Base-by-base conservation (phyloP, 306 rosid species). In the Vicia villosa region DNA sequence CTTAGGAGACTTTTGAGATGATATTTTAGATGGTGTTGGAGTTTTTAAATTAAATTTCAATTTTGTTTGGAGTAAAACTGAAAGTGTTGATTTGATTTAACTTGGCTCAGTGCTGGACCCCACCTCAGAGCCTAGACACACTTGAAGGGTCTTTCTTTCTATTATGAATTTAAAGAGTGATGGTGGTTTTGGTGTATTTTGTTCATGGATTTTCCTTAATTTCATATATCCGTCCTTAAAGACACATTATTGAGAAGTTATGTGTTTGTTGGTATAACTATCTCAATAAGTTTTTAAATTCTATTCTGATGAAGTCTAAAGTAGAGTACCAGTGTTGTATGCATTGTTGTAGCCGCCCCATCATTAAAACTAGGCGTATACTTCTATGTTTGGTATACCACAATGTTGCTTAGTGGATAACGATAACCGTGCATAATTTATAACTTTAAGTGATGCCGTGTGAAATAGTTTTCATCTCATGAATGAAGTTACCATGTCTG, bases 71-170 rank as follows among this genome's bases (percentile, higher is more conserved):
- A 37, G 41, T 41, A 22, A 28, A 54, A 42, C 11, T 14, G 20
- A 16, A 54, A 51, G 8, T 34, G 22, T 14, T 37, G 30, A 46
- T 62, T 61, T 73, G 63, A 46, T 62, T 61, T 73, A 52, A 17
- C 8, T 61, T 21, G 7, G 13, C 41, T 5, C 11, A 6, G 50
- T 61, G 28, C 54, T 51, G 19, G 71, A 24, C 54, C 77, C 57
- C 9, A 68, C 17, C 66, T 1, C 12, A 45, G 40, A n/a, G 61
- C 55, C 9, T 28, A 46, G 41, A 5, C 61, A 5, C 61, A 47
- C 69, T 47, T 72, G 68, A 73, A 63, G 63, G 34, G 24, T 22
- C 13, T 49, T 12, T 63, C 26, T 73, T 12, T 63, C 26, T 73
- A 26, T 20, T 2, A 37, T 22, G 32, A 50, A 37, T 49, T 47